A percentile compares a stretch with the other conserved stretches of the same genome.
Evolutionary conservation across 2,329 filamentous ascomycete genomes (phyloP).

Genomic region (Thermoascus crustaceus): DNA sequence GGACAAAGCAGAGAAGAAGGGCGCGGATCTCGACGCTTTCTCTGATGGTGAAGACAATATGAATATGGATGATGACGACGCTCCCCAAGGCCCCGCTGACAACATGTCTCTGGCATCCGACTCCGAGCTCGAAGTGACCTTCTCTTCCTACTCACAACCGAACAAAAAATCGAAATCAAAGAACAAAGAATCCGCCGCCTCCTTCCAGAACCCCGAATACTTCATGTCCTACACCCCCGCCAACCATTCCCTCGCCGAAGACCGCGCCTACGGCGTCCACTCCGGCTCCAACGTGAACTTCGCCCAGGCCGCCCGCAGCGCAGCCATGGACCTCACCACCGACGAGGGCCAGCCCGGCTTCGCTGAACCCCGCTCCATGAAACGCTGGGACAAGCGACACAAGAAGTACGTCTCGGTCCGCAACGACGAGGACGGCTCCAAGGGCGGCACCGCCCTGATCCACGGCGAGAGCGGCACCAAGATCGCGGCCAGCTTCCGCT

Average conservation of each 20-base stretch:
- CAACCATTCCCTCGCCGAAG: conserved; percentile 71
- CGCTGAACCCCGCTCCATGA: conserved; percentile 63
- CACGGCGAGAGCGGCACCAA: conserved; percentile 88
- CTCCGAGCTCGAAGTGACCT: conserved; percentile 59
- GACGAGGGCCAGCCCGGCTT: conserved; percentile 76
- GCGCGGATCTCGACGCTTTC: conserved; percentile 31
- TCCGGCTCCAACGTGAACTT: conserved; percentile 72
- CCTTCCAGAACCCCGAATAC: conserved; percentile 76
- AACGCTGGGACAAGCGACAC: conserved; percentile 95
- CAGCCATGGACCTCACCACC: conserved; percentile 84
- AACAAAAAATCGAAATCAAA: conserved; percentile 42
- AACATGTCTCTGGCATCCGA: conserved; percentile 55
- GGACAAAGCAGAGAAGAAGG: conserved; percentile 19
- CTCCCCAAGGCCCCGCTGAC: conserved; percentile 28
- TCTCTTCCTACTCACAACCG: conserved; percentile 51
- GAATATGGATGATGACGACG: conserved; percentile 30
- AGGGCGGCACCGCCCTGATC: conserved; percentile 61
- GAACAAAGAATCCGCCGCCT: conserved; percentile 42
- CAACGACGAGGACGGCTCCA: conserved; percentile 91
- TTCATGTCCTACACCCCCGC: conserved; percentile 96
- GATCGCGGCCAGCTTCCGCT: conserved; percentile 88
- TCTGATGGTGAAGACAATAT: too few relatives aligned
- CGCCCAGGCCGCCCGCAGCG: conserved; percentile 74
- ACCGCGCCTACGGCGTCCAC: conserved; percentile 88
- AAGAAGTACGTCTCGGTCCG: conserved; percentile 88